Percentiles rank a stretch among this genome's conserved stretches.
Conservation (phyloP, 1,284 basidiomycete genomes). For the Erythrobasidium hasegawianum region DNA sequence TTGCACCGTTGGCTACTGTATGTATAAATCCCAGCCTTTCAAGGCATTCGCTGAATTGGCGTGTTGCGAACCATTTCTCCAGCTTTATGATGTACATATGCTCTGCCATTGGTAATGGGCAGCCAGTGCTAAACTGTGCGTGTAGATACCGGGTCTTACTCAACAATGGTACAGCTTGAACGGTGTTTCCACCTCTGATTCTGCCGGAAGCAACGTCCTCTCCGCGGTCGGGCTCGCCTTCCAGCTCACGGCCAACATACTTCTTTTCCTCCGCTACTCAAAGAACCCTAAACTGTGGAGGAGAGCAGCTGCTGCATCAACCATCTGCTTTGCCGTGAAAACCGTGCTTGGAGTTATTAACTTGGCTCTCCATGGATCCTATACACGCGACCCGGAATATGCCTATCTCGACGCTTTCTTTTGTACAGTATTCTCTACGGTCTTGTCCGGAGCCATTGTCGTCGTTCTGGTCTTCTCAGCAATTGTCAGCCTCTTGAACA, state of each 20-base stretch:
- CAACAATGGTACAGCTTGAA: conserved; percentile 49
- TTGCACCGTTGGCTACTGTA: conserved; percentile 25
- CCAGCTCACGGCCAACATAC: conserved; percentile 51
- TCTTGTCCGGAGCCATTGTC: conserved; percentile 49
- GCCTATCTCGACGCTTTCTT: conserved; percentile 51
- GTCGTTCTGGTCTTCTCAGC: conserved; percentile 48
- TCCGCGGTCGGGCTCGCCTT: conserved; percentile 51
- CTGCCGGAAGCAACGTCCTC: conserved; percentile 47
- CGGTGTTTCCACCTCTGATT: conserved; percentile 46
- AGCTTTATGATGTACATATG: too few relatives aligned
- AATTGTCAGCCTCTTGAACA: conserved; percentile 35
- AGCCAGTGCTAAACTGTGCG: too few relatives aligned
- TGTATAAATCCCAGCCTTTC: too few relatives aligned
- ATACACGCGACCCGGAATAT: conserved; percentile 47
- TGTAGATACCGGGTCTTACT: conserved; percentile 30
- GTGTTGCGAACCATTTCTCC: too few relatives aligned
- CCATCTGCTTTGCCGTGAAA: conserved; percentile 51
- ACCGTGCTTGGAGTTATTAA: conserved; percentile 49
- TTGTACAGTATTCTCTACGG: conserved; percentile 51
- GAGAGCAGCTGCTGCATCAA: conserved; percentile 47
- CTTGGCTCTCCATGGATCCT: conserved; percentile 49
- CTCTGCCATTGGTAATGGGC: too few relatives aligned
- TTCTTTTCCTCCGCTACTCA: conserved; percentile 53
- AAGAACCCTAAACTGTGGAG: conserved; percentile 45
- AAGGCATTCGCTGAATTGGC: too few relatives aligned